Conservation (phyloP, 345 rosid genomes). For the Acer saccharum region DNA sequence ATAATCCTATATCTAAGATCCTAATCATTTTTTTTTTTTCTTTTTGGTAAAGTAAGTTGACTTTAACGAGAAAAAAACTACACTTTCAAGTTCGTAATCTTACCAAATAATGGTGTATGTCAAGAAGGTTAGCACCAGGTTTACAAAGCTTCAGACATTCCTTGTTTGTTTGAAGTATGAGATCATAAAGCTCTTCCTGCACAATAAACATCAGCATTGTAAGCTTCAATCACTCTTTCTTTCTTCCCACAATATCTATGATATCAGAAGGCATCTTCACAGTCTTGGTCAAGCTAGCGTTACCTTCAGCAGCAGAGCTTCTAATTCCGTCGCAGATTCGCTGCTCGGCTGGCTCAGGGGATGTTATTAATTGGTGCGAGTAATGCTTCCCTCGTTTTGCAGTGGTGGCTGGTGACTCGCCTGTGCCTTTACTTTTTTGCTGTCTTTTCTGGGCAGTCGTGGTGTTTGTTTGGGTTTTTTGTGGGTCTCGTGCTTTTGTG, state of each 20-base stretch:
- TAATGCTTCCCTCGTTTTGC: too few relatives aligned
- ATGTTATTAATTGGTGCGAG: too few relatives aligned
- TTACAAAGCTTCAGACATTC: conserved; percentile 74
- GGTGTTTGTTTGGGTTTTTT: too few relatives aligned
- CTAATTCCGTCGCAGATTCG: too few relatives aligned
- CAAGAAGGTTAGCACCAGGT: conserved; percentile 74
- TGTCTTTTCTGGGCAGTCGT: too few relatives aligned
- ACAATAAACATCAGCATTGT: conserved; percentile 19
- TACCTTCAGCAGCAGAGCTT: too few relatives aligned
- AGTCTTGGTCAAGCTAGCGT: too few relatives aligned
- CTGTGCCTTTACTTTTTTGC: too few relatives aligned
- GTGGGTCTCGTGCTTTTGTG: too few relatives aligned
- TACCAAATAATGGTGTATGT: conserved; percentile 82
- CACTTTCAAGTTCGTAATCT: conserved; percentile 11
- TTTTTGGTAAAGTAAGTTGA: neutral
- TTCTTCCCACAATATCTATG: neutral
- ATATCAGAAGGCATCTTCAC: too few relatives aligned
- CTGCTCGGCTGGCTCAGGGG: too few relatives aligned
- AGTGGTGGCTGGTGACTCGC: too few relatives aligned
- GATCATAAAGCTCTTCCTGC: conserved; percentile 88
- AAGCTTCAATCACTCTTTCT: neutral
- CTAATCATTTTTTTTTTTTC: neutral
- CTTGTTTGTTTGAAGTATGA: conserved; percentile 82
- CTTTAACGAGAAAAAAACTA: conserved; percentile 2
- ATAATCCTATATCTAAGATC: neutral